Base-by-base conservation (phyloP, 1,139 yeast species). In the Yamadazyma pseudoaaseri region DNA sequence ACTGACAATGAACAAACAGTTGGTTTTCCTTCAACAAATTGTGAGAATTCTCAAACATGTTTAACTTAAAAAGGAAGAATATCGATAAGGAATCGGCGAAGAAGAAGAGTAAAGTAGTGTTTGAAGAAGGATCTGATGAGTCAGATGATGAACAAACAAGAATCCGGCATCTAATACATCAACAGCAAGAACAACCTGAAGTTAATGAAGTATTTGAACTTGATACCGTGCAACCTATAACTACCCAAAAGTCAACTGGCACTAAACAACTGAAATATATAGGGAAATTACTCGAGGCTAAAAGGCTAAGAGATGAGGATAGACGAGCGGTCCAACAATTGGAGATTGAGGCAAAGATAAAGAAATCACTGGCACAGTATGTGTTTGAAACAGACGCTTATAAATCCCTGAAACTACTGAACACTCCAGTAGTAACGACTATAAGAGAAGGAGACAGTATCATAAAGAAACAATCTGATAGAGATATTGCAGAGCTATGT, bases 341-440 rank as follows among this genome's bases (percentile, higher is more conserved):
- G 25, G 27, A 21, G 17, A n/a, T 32, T 9, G 38, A 37, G 12
- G 29, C 30, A 13, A 29, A 16, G 7, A 29, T 31, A 10, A 21
- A 28, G 7, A 14, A 30, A 16, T 26, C 20, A 10, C 42, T 39
- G n/a, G 30, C 27, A 2, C 14, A 13, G 2, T 15, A 36, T 16
- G 42, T 44, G 11, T 44, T 44, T 38, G 48, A 44, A 26, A 31
- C 37, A 12, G 37, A 31, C 5, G 45, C 39, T 3, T 44, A 40
- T 31, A 33, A 29, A 17, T 20, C 33, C 7, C 21, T 7, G 10
- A 18, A 18, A 18, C 7, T 10, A 18, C 7, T 10, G 21, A 18
- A 10, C 10, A 18, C 7, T 7, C 10, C 10, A 18, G 21, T 7
- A 10, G 21, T 7, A 18, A 18, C 21, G 21, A 18, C 9, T 7